Conservation (phyloP, 257 asterid genomes). For the Mentha longifolia region DNA sequence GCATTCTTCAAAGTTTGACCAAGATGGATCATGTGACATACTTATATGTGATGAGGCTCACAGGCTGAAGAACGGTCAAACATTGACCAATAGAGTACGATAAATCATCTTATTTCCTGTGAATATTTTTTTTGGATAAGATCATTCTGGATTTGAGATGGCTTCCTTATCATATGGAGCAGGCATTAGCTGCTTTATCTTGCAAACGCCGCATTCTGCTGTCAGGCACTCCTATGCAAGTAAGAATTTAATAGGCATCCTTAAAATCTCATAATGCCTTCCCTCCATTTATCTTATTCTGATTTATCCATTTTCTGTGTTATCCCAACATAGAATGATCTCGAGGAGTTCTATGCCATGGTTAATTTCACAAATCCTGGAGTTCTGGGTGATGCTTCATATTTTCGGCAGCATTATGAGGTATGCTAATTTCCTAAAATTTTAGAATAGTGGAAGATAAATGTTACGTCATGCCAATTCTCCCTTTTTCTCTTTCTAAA, state of each 20-base stretch:
- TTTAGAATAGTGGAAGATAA: constrained; percentile 27
- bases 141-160: constrained; percentile 31
- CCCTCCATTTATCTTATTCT: constrained; percentile 13
- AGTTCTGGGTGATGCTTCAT: constrained; percentile 83
- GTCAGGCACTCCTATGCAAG: constrained; percentile 99
- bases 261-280: constrained; percentile 24
- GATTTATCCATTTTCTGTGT: constrained; percentile 21
- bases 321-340: constrained; percentile 72
- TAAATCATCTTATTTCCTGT: constrained; percentile 18
- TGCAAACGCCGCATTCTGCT: constrained; percentile 87
- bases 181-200: constrained; percentile 91
- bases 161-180: constrained; percentile 43
- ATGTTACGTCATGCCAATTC: constrained; percentile 3
- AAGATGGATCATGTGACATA: constrained; percentile 86
- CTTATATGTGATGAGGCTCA: constrained; percentile 99
- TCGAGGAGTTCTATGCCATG: constrained; percentile 98
- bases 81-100: constrained; percentile 94
- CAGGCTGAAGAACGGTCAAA: constrained; percentile 94
- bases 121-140: constrained; percentile 19
- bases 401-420: constrained; percentile 95
- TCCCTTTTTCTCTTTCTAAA: constrained; percentile 14
- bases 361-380: constrained; percentile 97
- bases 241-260: constrained; percentile 45
- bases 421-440: constrained; percentile 46
- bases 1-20: constrained; percentile 82